Evolutionary conservation across 1,284 basidiomycete species (phyloP), one percentile per base, ranked within the genome.

Genomic region (Marasmius fiardii): DNA sequence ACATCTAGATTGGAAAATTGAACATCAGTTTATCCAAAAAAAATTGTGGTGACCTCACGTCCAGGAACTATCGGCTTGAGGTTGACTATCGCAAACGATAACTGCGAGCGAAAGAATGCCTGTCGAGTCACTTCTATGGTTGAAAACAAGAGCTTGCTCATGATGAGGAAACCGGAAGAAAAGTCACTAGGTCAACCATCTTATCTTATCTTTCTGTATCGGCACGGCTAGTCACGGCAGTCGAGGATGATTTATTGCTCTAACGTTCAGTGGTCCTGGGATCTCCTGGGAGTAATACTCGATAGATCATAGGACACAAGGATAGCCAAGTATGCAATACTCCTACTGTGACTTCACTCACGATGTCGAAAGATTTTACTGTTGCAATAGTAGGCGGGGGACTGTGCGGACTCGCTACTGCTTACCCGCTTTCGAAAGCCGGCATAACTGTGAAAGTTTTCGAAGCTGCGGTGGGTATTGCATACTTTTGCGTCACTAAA

Each of bases 21-120:
- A 23, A 47, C 52, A 51, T 51, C 37, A 45, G 50, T 35, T 34
- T 41, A 28, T 45, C 39, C 43, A 50, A 41, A 41, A 35, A 53
- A 50, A 18, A 7, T 33, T n/a, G 33, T 41, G 12, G 31, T 20
- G 16, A 35, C 45, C 93, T 73, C 68, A 95, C 93, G 93, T 44
- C 94, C 94, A 21, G 93, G 93, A 10, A 96, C 85, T 60, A 97
- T 85, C 1, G 95, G 94, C 65, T 94, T 96, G 60, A 96, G 81
- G 68, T 97, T 97, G 47, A 96, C 94, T 61, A 96, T 88, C 3
- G 90, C 94, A 67, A 84, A 88, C 0, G 88, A 85, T 12, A 88
- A 74, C 0, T 82, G 63, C 1, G 84, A 82, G 41, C 83, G 80
- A 67, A 88, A 90, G 72, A 97, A 96, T 0, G 82, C 86, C 70